Conservation (phyloP, 192 early-diverging fungal species). For the Mycoemilia scoparia region DNA sequence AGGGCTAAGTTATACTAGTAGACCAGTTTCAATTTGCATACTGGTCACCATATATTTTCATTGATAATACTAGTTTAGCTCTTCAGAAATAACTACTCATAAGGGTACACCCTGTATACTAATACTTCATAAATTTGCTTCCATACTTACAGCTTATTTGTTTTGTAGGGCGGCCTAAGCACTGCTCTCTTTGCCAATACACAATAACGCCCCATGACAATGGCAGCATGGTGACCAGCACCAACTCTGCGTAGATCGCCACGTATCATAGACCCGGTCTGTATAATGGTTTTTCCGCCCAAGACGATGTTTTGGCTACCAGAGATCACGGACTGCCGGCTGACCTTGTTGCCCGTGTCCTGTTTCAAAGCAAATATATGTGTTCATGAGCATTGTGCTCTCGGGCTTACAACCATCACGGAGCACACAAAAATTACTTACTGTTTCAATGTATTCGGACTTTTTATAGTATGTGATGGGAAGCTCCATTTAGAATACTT, state of each 20-base stretch:
- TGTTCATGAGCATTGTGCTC: slow-evolving; percentile 4
- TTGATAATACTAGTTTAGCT: too few relatives aligned
- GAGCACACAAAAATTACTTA: too few relatives aligned
- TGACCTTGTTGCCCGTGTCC: slow-evolving; percentile 96
- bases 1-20: too few relatives aligned
- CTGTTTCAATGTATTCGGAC: slow-evolving; percentile 90
- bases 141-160: too few relatives aligned
- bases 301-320: slow-evolving; percentile 93
- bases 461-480: slow-evolving; percentile 54
- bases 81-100: too few relatives aligned
- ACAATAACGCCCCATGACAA: slow-evolving; percentile 85
- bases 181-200: slow-evolving; percentile 54
- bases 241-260: slow-evolving; percentile 86
- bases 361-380: too few relatives aligned
- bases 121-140: too few relatives aligned
- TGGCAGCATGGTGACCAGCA: slow-evolving; percentile 64
- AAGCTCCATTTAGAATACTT: slow-evolving; percentile 49
- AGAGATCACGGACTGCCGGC: slow-evolving; percentile 78
- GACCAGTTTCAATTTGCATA: too few relatives aligned
- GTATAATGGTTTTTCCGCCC: slow-evolving; percentile 92
- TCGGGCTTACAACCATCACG: background rate
- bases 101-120: slow-evolving; percentile 27
- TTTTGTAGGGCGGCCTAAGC: slow-evolving; percentile 86
- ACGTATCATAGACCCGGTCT: slow-evolving; percentile 75
- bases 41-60: too few relatives aligned